These are phyloP conservation scores for Jatropha podagrica DNA, from an alignment of 441 rosid genomes.

Conservation along the genomic window DNA sequence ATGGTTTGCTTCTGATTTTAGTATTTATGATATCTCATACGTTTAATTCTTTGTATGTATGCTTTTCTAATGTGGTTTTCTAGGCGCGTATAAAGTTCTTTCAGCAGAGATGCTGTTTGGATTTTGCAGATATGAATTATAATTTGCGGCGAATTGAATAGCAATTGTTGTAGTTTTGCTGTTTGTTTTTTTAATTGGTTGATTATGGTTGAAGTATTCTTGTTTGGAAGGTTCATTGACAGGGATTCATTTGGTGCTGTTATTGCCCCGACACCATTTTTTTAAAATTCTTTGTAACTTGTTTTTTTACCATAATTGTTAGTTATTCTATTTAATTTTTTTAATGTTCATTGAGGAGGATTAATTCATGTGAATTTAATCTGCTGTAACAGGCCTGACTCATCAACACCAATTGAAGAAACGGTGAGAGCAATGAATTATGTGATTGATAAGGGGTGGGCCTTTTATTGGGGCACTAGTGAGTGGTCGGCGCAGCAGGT, in stretches of 20 bases:
- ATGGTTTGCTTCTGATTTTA: neutral
- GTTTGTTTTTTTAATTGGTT: neutral
- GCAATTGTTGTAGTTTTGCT: neutral
- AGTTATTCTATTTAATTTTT: no score
- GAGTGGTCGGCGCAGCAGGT: conserved; percentile 98
- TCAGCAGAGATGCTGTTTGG: neutral
- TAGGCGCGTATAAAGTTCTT: neutral
- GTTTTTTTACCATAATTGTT: no score
- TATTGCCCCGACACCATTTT: neutral
- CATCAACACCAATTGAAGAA: conserved; percentile 86
- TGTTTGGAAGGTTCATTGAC: neutral
- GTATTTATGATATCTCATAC: neutral
- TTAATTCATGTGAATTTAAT: conserved; percentile 10
- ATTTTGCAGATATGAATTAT: neutral
- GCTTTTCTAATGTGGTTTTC: neutral
- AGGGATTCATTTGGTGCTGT: neutral
- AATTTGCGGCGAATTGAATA: neutral
- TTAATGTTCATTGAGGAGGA: neutral
- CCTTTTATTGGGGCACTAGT: conserved; percentile 98
- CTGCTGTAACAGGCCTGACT: conserved; percentile 64
- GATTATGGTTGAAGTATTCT: neutral
- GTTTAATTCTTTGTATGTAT: neutral
- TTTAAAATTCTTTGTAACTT: neutral
- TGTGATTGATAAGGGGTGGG: conserved; percentile 96
- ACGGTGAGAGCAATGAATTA: conserved; percentile 94